A percentile compares a stretch with the other conserved stretches of the same genome.
phyloP scores from a whole-genome alignment of 148 eudicot genomes.

The Vaccinium myrtillus region DNA sequence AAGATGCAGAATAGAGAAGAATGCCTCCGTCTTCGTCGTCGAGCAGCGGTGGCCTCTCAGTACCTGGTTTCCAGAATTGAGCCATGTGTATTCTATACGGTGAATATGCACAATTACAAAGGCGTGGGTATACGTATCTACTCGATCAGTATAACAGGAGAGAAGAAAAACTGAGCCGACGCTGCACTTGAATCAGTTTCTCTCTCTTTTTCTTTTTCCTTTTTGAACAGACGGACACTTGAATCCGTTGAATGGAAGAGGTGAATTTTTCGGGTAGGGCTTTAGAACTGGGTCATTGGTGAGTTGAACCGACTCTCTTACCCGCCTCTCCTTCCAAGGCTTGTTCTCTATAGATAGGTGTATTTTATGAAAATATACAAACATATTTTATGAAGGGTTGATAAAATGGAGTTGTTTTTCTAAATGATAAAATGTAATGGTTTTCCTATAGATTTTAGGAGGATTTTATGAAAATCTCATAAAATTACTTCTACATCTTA shows the following conservation, averaged over 20 bases:
- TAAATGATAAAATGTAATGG: no score
- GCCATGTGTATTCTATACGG: constrained; percentile 36
- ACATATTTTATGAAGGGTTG: no score
- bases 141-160: neutral
- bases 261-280: neutral
- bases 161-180: neutral
- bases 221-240: neutral
- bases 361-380: no score
- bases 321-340: neutral
- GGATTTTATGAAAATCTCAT: no score
- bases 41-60: constrained; percentile 76
- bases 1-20: constrained; percentile 51
- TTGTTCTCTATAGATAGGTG: no score
- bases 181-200: neutral
- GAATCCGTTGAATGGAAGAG: neutral
- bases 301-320: neutral
- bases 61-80: constrained; percentile 93
- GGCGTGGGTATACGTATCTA: neutral
- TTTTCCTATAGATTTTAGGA: no score
- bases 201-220: neutral
- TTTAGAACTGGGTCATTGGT: neutral
- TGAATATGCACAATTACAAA: neutral
- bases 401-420: no score
- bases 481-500: no score
- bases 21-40: constrained; percentile 94